Base-by-base conservation (phyloP, 371 early-diverging fungal species). In the Mucor plumbeus region DNA sequence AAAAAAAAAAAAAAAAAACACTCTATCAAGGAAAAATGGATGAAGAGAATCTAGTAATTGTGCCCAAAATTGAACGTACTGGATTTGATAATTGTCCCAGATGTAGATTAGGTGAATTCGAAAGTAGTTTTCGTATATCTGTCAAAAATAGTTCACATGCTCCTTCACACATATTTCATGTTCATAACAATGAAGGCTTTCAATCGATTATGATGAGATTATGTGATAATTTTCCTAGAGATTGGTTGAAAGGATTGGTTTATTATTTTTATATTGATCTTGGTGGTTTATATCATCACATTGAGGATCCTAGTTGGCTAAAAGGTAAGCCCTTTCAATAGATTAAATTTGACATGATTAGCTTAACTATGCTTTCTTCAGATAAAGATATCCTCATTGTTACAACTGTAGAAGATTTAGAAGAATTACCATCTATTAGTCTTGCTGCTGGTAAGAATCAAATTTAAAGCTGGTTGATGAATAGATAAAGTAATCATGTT, bases 221-320 rank as follows among this genome's bases (percentile, higher is more conserved):
- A 3, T 78, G 71, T 35, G 41, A 64, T 4, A 63, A 73, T 34
- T 75, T 59, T 57, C 79, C 79, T 1, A 41, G 55, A 0, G 66
- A 64, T 10, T 81, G 81, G 81, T 26, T 33, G 36, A 59, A 33
- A 10, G 67, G 71, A 6, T 58, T 53, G 0, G 62, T 69, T 0
- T 81, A 81, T 48, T 72, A 77, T 17, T 76, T 81, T 58, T 81
- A 81, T 58, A 54, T 78, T 40, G 81, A 81, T 47, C 58, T 81
- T 15, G 81, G 81, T 48, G 81, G 81, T 13, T 7, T 63, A 7
- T 81, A 78, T 47, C 77, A 78, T 41, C 33, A 62, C 13, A 64
- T 72, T n/a, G 79, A 81, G 13, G 70, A 75, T 17, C 21, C 70
- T 6, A 68, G 62, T 17, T 81, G 81, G 81, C 40, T 81, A 19